Base-by-base conservation (phyloP, 176 grass and related monocot species). In the Carex kokanica region DNA sequence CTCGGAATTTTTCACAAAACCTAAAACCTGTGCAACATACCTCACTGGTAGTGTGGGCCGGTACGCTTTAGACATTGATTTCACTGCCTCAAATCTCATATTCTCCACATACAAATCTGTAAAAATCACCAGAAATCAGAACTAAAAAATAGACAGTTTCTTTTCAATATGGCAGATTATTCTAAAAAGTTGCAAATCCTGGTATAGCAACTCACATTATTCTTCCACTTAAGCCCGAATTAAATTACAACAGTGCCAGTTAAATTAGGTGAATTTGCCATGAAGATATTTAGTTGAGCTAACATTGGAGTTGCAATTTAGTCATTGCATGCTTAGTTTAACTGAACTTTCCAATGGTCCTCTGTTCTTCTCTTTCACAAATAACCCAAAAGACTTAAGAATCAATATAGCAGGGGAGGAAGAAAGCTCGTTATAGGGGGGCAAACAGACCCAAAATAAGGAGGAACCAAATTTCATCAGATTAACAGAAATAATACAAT, bases 51-150 rank as follows among this genome's bases (percentile, higher is more conserved):
- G 58, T 8, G 72, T 86, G 49, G 90, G 92, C 8, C 95, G 88
- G 85, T 91, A 98, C 52, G 95, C 90, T 85, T 83, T 98, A 64
- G 88, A 90, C 88, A 98, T 94, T 78, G 91, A 94, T 92, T 93
- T 93, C 73, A 93, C 74, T 54, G 92, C 95, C 88, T 98, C 95
- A 38, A 90, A 98, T 38, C 95, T 88, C 88, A 94, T 98, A 40
- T 83, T 87, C 79, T 98, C 95, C 79, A 81, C 85, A 86, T 93
- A 93, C 2, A 94, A 88, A 92, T 98, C 95, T 98, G 85, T 85
- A 82, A 15, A 87, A 79, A 23, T 83, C 16, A 77, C 51, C 36
- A 78, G 40, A 23, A 78, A 59, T 79, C 54, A 83, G 24, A 65
- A 66, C 85, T 84, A 4, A 79, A 67, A 86, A 84, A 53, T 56